Conservation (phyloP, 805 yeast species). For the Monosporozyma servazzii region DNA sequence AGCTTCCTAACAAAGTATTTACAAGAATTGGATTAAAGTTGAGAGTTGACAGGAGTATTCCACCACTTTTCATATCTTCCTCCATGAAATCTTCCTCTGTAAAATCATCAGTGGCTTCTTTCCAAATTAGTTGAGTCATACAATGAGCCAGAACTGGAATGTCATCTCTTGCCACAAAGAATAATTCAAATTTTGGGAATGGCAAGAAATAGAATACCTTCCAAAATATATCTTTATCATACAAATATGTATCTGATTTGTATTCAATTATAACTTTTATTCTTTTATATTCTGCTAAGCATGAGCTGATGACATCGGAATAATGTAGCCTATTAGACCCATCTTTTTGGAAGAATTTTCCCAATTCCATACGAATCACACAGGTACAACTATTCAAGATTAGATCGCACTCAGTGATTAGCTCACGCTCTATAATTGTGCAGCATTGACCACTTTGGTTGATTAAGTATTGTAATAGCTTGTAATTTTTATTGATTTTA, state of each 20-base stretch:
- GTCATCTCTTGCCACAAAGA: not conserved
- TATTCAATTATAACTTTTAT: slow-evolving; percentile 15
- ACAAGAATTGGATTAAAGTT: not conserved
- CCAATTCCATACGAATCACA: slow-evolving; percentile 10
- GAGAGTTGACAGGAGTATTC: not conserved
- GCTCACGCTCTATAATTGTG: slow-evolving; percentile 10
- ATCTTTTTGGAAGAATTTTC: slow-evolving; percentile 15
- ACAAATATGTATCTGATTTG: slow-evolving; percentile 2
- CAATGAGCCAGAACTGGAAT: not conserved
- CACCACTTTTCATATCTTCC: not conserved
- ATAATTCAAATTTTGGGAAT: slow-evolving; percentile 5
- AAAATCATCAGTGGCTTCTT: not conserved
- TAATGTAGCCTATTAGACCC: slow-evolving; percentile 8
- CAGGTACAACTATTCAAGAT: slow-evolving; percentile 15
- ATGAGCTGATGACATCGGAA: slow-evolving; percentile 4
- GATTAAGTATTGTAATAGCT: slow-evolving; percentile 6
- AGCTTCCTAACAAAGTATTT: not conserved
- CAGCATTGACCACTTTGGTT: not conserved
- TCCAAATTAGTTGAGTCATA: not conserved
- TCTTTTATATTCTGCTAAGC: slow-evolving; percentile 10
- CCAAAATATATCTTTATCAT: slow-evolving; percentile 21
- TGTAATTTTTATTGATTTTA: slow-evolving; percentile 8
- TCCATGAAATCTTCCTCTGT: not conserved
- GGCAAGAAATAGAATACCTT: slow-evolving; percentile 13
- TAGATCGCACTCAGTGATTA: slow-evolving; percentile 12